phyloP scores from a whole-genome alignment of 2,329 filamentous ascomycete species.

The Diaporthe citriasiana region DNA sequence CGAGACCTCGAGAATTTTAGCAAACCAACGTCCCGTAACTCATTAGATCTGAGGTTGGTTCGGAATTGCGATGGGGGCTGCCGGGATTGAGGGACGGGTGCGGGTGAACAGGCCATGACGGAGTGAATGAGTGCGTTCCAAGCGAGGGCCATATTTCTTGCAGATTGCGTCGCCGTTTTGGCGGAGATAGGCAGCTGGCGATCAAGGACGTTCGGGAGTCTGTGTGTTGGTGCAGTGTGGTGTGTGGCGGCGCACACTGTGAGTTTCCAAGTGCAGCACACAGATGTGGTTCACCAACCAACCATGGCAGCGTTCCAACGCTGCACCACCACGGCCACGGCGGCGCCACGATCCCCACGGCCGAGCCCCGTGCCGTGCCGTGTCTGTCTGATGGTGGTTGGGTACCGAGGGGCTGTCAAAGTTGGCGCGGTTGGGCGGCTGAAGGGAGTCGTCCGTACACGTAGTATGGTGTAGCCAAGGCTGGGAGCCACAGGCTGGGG shows the following conservation, averaged over 20 bases:
- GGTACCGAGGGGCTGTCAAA: slow-evolving; percentile 18
- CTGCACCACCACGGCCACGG: neutral
- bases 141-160: slow-evolving; percentile 16
- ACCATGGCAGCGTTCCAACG: slow-evolving; percentile 12
- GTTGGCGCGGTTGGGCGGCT: slow-evolving; percentile 15
- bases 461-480: too few relatives aligned
- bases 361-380: slow-evolving; percentile 14
- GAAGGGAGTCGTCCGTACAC: neutral
- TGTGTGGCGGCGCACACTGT: neutral
- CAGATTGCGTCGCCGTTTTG: neutral
- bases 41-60: neutral
- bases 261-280: neutral
- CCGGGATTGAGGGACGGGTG: neutral
- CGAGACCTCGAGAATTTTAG: neutral
- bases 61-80: neutral
- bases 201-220: slow-evolving; percentile 1
- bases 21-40: neutral
- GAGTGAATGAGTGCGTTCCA: neutral
- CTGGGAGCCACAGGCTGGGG: neutral
- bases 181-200: slow-evolving; percentile 4
- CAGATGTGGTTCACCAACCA: neutral
- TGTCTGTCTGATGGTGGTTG: neutral
- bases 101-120: neutral
- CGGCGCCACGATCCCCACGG: too few relatives aligned
- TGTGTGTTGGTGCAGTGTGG: neutral